Percentiles rank a stretch among this genome's conserved stretches.
These are phyloP conservation scores for Cytospora mali DNA, from an alignment of 2,329 filamentous ascomycete genomes.

Conservation along the genomic window DNA sequence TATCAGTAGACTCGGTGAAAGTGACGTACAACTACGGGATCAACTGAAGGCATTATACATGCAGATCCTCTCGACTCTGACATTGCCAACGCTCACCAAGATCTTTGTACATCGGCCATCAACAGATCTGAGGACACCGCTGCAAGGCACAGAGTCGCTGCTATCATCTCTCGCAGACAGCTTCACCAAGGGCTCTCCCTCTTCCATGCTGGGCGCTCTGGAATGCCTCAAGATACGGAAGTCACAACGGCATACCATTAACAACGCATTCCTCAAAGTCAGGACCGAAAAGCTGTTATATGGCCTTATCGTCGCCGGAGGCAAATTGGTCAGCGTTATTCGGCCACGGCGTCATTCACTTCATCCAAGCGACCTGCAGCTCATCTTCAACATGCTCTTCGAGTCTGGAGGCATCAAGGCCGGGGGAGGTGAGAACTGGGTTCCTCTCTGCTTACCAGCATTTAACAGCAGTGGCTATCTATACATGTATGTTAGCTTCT, in stretches of 20 bases:
- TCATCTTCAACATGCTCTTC: constrained; percentile 99
- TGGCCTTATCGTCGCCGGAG: constrained; percentile 89
- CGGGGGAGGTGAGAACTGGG: constrained; percentile 93
- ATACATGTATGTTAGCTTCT: constrained; percentile 99
- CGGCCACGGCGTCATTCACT: constrained; percentile 92
- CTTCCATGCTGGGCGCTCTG: constrained; percentile 82
- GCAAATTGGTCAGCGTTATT: constrained; percentile 90
- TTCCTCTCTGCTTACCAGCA: constrained; percentile 90
- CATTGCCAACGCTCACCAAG: constrained; percentile 80
- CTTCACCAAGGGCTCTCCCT: constrained; percentile 90
- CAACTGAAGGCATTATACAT: constrained; percentile 96
- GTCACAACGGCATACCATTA: constrained; percentile 81
- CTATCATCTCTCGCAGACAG: constrained; percentile 91
- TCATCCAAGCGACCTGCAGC: constrained; percentile 90
- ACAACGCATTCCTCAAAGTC: constrained; percentile 80
- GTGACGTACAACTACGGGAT: constrained; percentile 80
- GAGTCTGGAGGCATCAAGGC: constrained; percentile 90
- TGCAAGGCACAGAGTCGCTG: constrained; percentile 89
- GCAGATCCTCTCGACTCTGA: constrained; percentile 95
- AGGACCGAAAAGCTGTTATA: constrained; percentile 82
- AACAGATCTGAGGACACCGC: constrained; percentile 85
- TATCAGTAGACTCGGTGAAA: constrained; percentile 90
- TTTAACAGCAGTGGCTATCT: constrained; percentile 97
- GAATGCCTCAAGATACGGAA: constrained; percentile 94
- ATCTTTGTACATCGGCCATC: constrained; percentile 90